phyloP scores from a whole-genome alignment of 768 basidiomycete species.

The Pluteus cervinus region DNA sequence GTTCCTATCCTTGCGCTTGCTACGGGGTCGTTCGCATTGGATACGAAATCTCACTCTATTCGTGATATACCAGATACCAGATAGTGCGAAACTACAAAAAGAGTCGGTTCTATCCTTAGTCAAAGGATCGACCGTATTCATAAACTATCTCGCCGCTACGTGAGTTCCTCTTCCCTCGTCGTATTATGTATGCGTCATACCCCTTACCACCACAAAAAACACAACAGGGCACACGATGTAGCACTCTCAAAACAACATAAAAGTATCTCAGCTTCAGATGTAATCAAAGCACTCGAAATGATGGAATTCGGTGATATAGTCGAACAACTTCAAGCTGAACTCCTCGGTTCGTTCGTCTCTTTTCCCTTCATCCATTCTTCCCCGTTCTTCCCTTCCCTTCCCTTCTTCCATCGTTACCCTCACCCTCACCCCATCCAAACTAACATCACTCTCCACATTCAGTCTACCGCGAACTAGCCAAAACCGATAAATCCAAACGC shows the following conservation, averaged over 20 bases:
- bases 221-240: constrained; percentile 77
- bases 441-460: neutral
- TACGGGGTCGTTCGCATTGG: neutral
- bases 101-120: constrained; percentile 81
- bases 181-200: neutral
- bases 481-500: constrained; percentile 56
- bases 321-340: constrained; percentile 55
- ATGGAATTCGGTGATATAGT: constrained; percentile 73
- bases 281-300: constrained; percentile 78
- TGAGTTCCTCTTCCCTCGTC: constrained; percentile 18
- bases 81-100: constrained; percentile 82
- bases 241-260: constrained; percentile 82
- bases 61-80: constrained; percentile 61
- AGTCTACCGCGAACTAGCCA: constrained; percentile 65
- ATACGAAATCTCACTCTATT: neutral
- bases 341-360: constrained; percentile 41
- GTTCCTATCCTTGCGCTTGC: constrained; percentile 17
- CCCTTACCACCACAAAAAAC: constrained; percentile 6
- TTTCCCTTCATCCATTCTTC: no score
- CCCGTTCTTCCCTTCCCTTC: neutral
- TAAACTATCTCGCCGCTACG: constrained; percentile 80
- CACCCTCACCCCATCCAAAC: neutral
- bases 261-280: constrained; percentile 84
- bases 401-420: neutral
- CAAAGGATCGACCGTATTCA: constrained; percentile 91